These are phyloP conservation scores for Kuraishia borneana DNA, from an alignment of 805 yeast genomes.

Conservation along the genomic window DNA sequence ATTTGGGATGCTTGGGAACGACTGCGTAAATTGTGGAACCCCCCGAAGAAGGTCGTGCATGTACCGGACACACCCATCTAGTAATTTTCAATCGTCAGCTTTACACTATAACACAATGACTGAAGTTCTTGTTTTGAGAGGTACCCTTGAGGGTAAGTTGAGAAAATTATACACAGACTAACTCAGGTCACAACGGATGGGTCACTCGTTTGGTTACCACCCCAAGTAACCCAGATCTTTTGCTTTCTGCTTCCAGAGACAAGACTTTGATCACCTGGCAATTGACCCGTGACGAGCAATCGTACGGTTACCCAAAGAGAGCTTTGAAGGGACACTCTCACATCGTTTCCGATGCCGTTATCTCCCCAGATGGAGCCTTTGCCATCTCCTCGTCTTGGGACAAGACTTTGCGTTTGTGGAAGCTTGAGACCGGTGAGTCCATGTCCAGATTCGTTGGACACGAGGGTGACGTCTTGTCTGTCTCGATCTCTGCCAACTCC, in stretches of 20 bases:
- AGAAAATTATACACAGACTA: conserved; percentile 4
- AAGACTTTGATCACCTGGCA: conserved; percentile 98
- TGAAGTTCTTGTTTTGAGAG: conserved; percentile 97
- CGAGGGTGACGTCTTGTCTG: conserved; percentile 94
- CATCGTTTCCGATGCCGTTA: conserved; percentile 95
- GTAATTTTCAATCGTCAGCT: neutral
- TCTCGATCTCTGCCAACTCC: conserved; percentile 91
- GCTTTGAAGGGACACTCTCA: conserved; percentile 98
- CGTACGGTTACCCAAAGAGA: conserved; percentile 97
- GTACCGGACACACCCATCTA: no score
- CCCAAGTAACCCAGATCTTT: conserved; percentile 94
- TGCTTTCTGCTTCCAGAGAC: conserved; percentile 98
- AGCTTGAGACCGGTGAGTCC: conserved; percentile 86
- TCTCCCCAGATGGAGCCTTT: conserved; percentile 95
- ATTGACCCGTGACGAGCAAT: conserved; percentile 89
- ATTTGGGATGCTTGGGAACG: no score
- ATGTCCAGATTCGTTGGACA: conserved; percentile 96
- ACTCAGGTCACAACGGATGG: conserved; percentile 77
- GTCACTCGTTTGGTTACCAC: conserved; percentile 98
- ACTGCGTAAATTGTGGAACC: no score
- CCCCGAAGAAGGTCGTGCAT: no score
- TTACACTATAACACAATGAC: conserved; percentile 3
- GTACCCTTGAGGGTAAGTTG: conserved; percentile 83
- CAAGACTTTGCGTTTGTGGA: conserved; percentile 98
- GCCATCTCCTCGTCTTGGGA: conserved; percentile 99